Conservation (phyloP, 2,329 filamentous ascomycete species). For the Penicillium sp. region DNA sequence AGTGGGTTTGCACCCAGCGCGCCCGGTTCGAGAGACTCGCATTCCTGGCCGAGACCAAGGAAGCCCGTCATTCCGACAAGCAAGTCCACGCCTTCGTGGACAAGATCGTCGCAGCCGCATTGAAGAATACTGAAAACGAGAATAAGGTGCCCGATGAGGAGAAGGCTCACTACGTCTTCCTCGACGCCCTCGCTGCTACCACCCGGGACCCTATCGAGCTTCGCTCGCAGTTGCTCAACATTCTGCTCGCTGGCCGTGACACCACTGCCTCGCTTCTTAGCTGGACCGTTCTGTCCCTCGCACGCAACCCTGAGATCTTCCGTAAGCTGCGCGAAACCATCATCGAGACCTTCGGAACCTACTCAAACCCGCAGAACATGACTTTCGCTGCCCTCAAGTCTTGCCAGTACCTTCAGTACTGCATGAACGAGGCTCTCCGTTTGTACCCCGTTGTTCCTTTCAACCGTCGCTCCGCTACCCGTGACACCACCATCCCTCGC, state of each 20-base stretch:
- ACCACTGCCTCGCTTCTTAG: conserved; percentile 52
- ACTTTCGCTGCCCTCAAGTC: conserved; percentile 46
- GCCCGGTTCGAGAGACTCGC: conserved; percentile 25
- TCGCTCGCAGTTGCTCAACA: conserved; percentile 51
- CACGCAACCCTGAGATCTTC: conserved; percentile 37
- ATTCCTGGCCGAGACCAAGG: conserved; percentile 30
- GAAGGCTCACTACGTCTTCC: conserved; percentile 47
- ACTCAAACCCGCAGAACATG: conserved; percentile 37
- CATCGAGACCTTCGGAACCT: conserved; percentile 42
- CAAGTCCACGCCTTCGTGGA: conserved; percentile 47
- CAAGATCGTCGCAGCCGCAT: conserved; percentile 44
- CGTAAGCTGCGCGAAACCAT: conserved; percentile 36
- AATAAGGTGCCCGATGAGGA: conserved; percentile 32
- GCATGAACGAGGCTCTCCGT: conserved; percentile 44
- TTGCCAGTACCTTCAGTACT: conserved; percentile 39
- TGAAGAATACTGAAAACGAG: conserved; percentile 27
- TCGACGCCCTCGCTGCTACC: conserved; percentile 48
- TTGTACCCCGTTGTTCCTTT: conserved; percentile 49
- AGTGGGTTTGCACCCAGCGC: conserved; percentile 31
- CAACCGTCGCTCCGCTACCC: conserved; percentile 43
- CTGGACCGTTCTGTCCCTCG: conserved; percentile 47
- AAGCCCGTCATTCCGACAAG: conserved; percentile 34
- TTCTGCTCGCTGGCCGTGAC: conserved; percentile 55
- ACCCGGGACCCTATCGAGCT: conserved; percentile 50
- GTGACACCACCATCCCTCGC: conserved; percentile 45